These are phyloP conservation scores for Cytospora schulzeri DNA, from an alignment of 2,329 filamentous ascomycete genomes.

Conservation along the genomic window DNA sequence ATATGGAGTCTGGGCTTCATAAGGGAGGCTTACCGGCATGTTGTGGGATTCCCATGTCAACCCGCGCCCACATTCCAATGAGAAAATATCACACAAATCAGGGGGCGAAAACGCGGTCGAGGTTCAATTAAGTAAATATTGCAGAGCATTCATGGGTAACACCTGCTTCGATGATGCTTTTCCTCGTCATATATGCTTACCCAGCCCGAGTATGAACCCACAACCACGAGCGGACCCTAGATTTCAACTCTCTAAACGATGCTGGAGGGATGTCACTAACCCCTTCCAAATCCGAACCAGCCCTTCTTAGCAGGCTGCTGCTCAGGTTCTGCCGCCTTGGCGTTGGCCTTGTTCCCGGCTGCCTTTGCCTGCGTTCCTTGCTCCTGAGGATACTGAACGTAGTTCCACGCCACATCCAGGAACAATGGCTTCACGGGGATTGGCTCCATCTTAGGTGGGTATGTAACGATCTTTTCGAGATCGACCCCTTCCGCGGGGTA, in stretches of 20 bases:
- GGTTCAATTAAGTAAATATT: not conserved
- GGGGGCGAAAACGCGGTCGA: not conserved
- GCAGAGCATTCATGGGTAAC: not conserved
- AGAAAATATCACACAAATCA: not conserved
- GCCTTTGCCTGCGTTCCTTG: constrained; percentile 34
- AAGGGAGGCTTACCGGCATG: not conserved
- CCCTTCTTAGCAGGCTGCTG: constrained; percentile 64
- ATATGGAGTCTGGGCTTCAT: not conserved
- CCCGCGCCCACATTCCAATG: constrained; percentile 10
- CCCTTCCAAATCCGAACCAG: constrained; percentile 74
- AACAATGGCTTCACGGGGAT: constrained; percentile 95
- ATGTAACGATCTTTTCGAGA: constrained; percentile 79
- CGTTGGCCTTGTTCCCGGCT: constrained; percentile 35
- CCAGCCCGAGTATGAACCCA: not conserved
- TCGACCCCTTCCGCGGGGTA: constrained; percentile 74
- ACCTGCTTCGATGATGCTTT: not conserved
- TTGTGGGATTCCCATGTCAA: constrained; percentile 4
- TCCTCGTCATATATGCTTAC: constrained; percentile 1
- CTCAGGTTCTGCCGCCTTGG: constrained; percentile 39
- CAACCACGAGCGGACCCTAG: not conserved
- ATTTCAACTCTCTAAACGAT: constrained; percentile 18
- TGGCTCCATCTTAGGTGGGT: constrained; percentile 79
- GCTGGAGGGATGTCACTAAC: constrained; percentile 33
- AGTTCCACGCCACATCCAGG: constrained; percentile 96
- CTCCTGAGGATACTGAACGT: constrained; percentile 84